These are phyloP conservation scores for Pseudoneurospora amorphoporcata DNA, from an alignment of 495 filamentous ascomycete genomes.

Conservation along the genomic window DNA sequence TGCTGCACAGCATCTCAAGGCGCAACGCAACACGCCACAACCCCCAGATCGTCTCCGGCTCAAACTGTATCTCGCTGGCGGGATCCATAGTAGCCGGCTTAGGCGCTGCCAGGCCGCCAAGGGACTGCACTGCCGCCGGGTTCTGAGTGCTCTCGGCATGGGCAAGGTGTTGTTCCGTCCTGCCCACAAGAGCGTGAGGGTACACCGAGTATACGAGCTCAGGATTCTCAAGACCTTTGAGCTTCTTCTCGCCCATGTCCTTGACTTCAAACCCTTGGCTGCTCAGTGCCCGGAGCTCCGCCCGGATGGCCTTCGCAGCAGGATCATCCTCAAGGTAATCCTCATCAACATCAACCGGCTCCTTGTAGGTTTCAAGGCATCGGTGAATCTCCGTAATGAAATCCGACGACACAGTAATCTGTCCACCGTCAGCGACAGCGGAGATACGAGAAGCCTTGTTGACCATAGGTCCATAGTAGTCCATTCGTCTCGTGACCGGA, in stretches of 20 bases:
- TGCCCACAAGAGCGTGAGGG: conserved; percentile 75
- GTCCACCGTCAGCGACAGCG: conserved; percentile 88
- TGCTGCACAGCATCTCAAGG: conserved; percentile 84
- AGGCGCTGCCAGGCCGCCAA: conserved; percentile 29
- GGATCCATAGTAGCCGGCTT: conserved; percentile 32
- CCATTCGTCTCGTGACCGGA: conserved; percentile 94
- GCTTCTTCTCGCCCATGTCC: conserved; percentile 81
- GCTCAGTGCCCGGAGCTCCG: conserved; percentile 76
- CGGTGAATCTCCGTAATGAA: conserved; percentile 94
- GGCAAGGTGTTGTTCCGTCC: conserved; percentile 53
- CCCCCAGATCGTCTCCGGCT: conserved; percentile 75
- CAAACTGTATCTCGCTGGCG: conserved; percentile 53
- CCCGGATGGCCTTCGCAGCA: conserved; percentile 62
- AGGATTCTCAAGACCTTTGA: conserved; percentile 96
- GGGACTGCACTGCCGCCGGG: conserved; percentile 1
- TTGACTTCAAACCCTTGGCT: conserved; percentile 95
- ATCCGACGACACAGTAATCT: conserved; percentile 92
- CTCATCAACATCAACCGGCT: conserved; percentile 59
- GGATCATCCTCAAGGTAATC: conserved; percentile 62
- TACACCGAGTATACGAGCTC: conserved; percentile 92
- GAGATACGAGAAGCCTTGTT: conserved; percentile 92
- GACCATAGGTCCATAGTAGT: conserved; percentile 99
- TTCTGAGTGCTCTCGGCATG: conserved; percentile 27
- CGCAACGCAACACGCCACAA: conserved; percentile 84
- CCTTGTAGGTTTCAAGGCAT: conserved; percentile 73